These are phyloP conservation scores for Lichenothelia convexa DNA, from an alignment of 495 filamentous ascomycete species.

Conservation along the genomic window DNA sequence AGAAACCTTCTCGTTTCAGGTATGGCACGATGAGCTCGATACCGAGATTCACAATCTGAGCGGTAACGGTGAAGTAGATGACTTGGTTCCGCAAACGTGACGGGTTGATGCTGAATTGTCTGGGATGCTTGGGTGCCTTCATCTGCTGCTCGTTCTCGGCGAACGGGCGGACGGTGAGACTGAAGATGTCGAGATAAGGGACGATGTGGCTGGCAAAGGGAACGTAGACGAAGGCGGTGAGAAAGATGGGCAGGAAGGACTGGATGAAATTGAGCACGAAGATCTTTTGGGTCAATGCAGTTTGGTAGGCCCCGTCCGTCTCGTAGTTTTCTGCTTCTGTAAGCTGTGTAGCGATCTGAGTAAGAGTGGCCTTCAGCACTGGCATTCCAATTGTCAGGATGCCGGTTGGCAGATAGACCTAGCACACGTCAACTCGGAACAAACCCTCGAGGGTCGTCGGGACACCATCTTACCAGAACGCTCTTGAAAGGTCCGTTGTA, in stretches of 20 bases:
- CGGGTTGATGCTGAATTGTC: slow-evolving; percentile 72
- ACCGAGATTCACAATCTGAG: slow-evolving; percentile 73
- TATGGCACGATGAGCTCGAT: slow-evolving; percentile 79
- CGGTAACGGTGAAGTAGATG: slow-evolving; percentile 92
- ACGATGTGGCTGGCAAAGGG: slow-evolving; percentile 79
- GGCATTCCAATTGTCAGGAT: slow-evolving; percentile 69
- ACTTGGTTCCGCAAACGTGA: slow-evolving; percentile 75
- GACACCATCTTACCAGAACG: slow-evolving; percentile 56
- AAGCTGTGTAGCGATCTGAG: slow-evolving; percentile 55
- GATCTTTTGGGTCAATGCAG: slow-evolving; percentile 70
- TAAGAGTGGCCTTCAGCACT: slow-evolving; percentile 57
- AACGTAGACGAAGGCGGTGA: slow-evolving; percentile 93
- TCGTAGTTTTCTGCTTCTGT: slow-evolving; percentile 88
- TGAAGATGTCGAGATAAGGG: slow-evolving; percentile 78
- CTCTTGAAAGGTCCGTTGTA: slow-evolving; percentile 81
- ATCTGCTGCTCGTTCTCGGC: slow-evolving; percentile 53
- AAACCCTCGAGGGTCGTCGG: neutral
- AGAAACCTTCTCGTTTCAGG: slow-evolving; percentile 53
- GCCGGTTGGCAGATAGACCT: slow-evolving; percentile 79
- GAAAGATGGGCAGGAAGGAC: slow-evolving; percentile 77
- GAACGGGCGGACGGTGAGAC: slow-evolving; percentile 54
- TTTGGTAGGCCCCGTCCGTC: slow-evolving; percentile 59
- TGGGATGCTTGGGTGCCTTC: slow-evolving; percentile 30
- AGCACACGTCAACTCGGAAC: slow-evolving; percentile 4
- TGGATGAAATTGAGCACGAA: slow-evolving; percentile 97